These are phyloP conservation scores for Calcarisporium arbuscula DNA, from an alignment of 2,329 filamentous ascomycete genomes.

Conservation along the genomic window DNA sequence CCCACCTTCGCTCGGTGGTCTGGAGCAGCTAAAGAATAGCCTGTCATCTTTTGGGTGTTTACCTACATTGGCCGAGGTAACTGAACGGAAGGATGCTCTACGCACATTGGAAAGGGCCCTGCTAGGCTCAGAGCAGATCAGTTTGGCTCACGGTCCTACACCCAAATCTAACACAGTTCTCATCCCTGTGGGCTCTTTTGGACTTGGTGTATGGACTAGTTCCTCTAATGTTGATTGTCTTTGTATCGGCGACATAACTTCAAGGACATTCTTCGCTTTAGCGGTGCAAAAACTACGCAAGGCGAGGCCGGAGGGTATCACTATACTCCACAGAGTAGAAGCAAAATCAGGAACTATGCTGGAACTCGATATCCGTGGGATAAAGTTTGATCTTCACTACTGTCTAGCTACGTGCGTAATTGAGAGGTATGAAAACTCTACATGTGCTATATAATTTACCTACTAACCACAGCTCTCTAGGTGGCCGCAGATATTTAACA, in stretches of 20 bases:
- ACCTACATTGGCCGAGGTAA: constrained; percentile 38
- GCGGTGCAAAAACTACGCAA: constrained; percentile 48
- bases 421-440: constrained; percentile 30
- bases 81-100: constrained; percentile 36
- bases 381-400: constrained; percentile 62
- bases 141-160: constrained; percentile 5
- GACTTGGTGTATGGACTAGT: constrained; percentile 54
- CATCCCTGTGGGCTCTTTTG: constrained; percentile 60
- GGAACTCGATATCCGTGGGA: constrained; percentile 50
- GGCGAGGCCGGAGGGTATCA: constrained; percentile 35
- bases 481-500: constrained; percentile 40
- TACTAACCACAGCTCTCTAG: constrained; percentile 15
- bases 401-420: constrained; percentile 52
- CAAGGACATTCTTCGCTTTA: constrained; percentile 55
- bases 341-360: constrained; percentile 57
- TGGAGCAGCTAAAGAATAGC: constrained; percentile 28
- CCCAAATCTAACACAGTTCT: constrained; percentile 37
- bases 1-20: constrained; percentile 20
- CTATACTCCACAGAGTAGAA: constrained; percentile 50
- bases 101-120: constrained; percentile 36
- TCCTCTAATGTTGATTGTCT: constrained; percentile 60
- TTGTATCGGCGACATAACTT: constrained; percentile 55
- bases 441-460: neutral
- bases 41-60: constrained; percentile 34
- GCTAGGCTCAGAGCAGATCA: constrained; percentile 25